Evolutionary conservation across 208 protist species (phyloP).

Genomic region (Acanthamoeba sp.): DNA sequence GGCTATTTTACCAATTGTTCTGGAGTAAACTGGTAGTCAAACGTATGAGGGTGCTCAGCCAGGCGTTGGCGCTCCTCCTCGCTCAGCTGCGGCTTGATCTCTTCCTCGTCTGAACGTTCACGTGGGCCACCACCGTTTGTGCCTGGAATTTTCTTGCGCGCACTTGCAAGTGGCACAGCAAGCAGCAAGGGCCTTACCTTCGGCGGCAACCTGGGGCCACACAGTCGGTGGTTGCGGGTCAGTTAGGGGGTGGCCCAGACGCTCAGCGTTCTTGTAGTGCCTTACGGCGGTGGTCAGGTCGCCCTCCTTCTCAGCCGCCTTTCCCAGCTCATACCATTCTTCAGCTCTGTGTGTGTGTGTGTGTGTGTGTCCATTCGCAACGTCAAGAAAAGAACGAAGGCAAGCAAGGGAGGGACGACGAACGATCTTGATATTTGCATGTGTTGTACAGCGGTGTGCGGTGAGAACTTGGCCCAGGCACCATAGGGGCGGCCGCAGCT

Average conservation of each 20-base stretch:
- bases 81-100: neutral
- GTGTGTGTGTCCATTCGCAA: too few relatives aligned
- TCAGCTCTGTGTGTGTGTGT: slow-evolving; percentile 21
- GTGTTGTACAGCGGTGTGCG: too few relatives aligned
- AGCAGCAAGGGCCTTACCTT: neutral
- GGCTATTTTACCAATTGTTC: slow-evolving; percentile 22
- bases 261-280: slow-evolving; percentile 66
- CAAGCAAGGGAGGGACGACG: too few relatives aligned
- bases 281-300: neutral
- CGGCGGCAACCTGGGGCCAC: neutral
- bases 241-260: slow-evolving; percentile 39
- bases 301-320: slow-evolving; percentile 42
- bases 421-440: too few relatives aligned
- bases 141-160: neutral
- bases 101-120: neutral
- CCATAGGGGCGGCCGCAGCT: too few relatives aligned
- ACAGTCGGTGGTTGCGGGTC: neutral
- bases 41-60: neutral
- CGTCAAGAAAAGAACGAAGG: too few relatives aligned
- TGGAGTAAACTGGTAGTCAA: neutral
- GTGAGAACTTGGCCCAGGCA: too few relatives aligned
- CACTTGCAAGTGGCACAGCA: neutral
- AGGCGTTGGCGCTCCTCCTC: neutral
- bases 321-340: slow-evolving; percentile 55
- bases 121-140: too few relatives aligned